These are phyloP conservation scores for Pestalotiopsis sp. DNA, from an alignment of 2,329 filamentous ascomycete genomes.

Conservation along the genomic window DNA sequence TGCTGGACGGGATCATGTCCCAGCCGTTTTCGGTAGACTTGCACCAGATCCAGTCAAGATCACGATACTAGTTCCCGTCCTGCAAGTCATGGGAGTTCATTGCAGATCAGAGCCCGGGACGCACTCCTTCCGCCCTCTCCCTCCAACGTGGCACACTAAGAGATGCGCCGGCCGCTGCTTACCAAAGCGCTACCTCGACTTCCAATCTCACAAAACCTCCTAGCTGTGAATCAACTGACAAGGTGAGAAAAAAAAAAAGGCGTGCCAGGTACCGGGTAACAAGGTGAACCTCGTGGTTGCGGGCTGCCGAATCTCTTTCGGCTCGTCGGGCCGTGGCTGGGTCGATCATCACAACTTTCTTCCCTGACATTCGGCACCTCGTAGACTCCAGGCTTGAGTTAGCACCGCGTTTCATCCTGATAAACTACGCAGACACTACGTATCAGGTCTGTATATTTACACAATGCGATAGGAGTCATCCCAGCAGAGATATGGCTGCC, in stretches of 20 bases:
- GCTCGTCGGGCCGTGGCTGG: not conserved
- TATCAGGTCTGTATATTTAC: not conserved
- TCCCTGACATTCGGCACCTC: not conserved
- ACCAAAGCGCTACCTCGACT: not conserved
- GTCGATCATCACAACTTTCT: not conserved
- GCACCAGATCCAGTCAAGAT: not conserved
- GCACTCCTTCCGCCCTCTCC: not conserved
- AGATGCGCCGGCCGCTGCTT: not conserved
- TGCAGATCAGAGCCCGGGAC: slow-evolving; percentile 1
- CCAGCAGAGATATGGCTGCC: not conserved
- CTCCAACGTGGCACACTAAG: not conserved
- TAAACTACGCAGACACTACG: not conserved
- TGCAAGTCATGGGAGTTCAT: slow-evolving; percentile 3
- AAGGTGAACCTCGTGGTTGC: not conserved
- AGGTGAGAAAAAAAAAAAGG: not conserved
- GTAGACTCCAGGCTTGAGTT: no score
- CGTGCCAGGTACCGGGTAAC: not conserved
- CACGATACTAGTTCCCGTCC: slow-evolving; percentile 6
- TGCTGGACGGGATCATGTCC: not conserved
- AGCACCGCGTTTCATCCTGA: no score
- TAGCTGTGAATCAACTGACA: not conserved
- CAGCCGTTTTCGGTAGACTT: not conserved
- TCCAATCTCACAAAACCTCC: not conserved
- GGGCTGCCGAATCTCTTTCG: not conserved
- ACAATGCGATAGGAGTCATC: not conserved